Base-by-base conservation (phyloP, 768 basidiomycete genomes). In the Gymnopilus dilepis region DNA sequence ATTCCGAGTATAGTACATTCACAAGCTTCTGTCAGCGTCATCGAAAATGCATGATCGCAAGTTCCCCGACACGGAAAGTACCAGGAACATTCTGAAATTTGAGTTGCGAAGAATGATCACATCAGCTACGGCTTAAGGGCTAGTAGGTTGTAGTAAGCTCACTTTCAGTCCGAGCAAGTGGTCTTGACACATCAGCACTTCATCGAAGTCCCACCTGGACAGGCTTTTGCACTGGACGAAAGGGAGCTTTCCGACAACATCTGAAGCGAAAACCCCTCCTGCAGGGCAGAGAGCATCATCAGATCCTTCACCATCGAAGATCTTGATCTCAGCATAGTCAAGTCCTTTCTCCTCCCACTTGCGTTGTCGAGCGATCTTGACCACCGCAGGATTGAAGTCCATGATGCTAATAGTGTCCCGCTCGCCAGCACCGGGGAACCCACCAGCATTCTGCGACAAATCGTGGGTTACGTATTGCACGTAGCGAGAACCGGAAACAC, bases 181-280 rank as follows among this genome's bases (percentile, higher is more conserved):
- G 21, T 54, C 59, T 41, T 60, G 52, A 17, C 42, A 45, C 51
- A 60, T 54, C 40, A 60, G 13, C 6, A 51, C 59, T n/a, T 52
- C 59, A 15, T 52, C 40, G 12, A 42, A 38, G 26, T 52, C 15
- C 59, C 59, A 60, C 31, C 54, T 53, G 9, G 6, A 21, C 28
- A 21, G 26, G 13, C 33, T 53, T 13, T 21, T 60, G 51, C 40
- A 30, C 12, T 40, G 41, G 19, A 54, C 52, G 26, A 54, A 60
- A 8, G 59, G 59, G 19, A 60, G 15, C 19, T 24, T 54, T 41
- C 59, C 51, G n/a, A 55, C 12, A n/a, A 60, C 12, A 17, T 60
- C 59, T 19, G 40, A 45, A 1, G 33, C 28, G 28, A 60, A 60
- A 12, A 54, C 26, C 26, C 34, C 34, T 26, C 40, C 33, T 0